Conservation (phyloP, 2,329 filamentous ascomycete species). For the Furcasterigmium furcatum region DNA sequence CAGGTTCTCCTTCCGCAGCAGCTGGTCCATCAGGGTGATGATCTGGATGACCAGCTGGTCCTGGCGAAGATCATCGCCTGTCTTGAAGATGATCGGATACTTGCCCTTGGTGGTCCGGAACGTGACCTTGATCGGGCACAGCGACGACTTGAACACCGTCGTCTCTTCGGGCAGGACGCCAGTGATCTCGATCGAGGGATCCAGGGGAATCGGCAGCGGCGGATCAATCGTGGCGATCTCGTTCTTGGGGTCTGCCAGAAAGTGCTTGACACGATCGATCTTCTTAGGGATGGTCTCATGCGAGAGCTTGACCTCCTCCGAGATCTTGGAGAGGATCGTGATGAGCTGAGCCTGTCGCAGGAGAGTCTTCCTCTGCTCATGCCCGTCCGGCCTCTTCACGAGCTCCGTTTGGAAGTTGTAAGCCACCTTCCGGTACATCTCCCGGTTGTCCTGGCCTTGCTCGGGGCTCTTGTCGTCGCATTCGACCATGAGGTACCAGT, state of each 20-base stretch:
- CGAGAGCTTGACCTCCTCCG: slow-evolving; percentile 80
- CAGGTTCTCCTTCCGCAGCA: slow-evolving; percentile 92
- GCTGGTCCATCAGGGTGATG: slow-evolving; percentile 95
- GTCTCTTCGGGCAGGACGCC: slow-evolving; percentile 82
- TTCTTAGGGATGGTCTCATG: slow-evolving; percentile 77
- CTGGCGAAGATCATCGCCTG: slow-evolving; percentile 91
- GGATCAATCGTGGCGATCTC: slow-evolving; percentile 81
- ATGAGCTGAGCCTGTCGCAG: slow-evolving; percentile 87
- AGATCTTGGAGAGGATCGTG: slow-evolving; percentile 81
- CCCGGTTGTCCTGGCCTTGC: slow-evolving; percentile 71
- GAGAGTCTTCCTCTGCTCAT: slow-evolving; percentile 71
- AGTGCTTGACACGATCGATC: slow-evolving; percentile 79
- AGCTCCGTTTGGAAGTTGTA: slow-evolving; percentile 95
- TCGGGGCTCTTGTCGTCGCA: slow-evolving; percentile 81
- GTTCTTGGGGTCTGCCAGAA: slow-evolving; percentile 84
- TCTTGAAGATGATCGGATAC: slow-evolving; percentile 96
- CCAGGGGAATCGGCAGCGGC: slow-evolving; percentile 81
- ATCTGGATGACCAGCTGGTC: slow-evolving; percentile 93
- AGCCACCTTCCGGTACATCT: slow-evolving; percentile 87
- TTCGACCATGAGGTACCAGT: slow-evolving; percentile 99
- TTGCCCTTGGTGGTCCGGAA: slow-evolving; percentile 80
- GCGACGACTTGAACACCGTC: slow-evolving; percentile 90
- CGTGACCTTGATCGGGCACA: slow-evolving; percentile 86
- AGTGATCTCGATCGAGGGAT: slow-evolving; percentile 75
- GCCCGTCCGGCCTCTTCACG: slow-evolving; percentile 66